Evolutionary conservation across 1,284 basidiomycete species (phyloP).

Genomic region (Macrocybe sp.): DNA sequence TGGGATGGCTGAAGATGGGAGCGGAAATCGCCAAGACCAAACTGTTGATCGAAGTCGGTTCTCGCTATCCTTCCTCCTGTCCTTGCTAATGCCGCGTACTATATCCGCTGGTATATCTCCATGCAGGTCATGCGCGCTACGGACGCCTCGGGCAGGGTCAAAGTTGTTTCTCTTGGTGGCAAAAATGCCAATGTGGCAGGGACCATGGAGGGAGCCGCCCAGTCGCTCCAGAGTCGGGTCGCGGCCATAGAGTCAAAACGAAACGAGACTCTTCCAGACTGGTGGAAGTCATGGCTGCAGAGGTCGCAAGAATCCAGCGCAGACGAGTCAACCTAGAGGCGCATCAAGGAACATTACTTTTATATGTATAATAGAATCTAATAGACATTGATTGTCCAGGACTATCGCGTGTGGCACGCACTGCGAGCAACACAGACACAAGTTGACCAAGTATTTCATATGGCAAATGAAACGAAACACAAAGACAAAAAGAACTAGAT

Average conservation of each 20-base stretch:
- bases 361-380: too few species aligned
- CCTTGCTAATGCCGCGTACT: neutral
- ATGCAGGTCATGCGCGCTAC: conserved; percentile 15
- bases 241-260: conserved; percentile 14
- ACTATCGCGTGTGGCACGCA: too few species aligned
- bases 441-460: too few species aligned
- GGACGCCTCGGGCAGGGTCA: conserved; percentile 10
- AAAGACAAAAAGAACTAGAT: too few species aligned
- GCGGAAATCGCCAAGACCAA: conserved; percentile 20
- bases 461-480: too few species aligned
- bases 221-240: conserved; percentile 8
- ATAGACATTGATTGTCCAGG: too few species aligned
- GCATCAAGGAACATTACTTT: too few species aligned
- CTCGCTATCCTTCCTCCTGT: neutral
- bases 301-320: too few species aligned
- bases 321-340: too few species aligned
- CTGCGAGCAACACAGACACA: too few species aligned
- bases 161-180: conserved; percentile 6
- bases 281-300: conserved; percentile 30
- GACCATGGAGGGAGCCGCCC: conserved; percentile 8
- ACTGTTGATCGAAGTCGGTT: conserved; percentile 21
- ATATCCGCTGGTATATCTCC: neutral
- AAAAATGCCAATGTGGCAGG: conserved; percentile 7
- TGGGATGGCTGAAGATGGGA: conserved; percentile 22
- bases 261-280: conserved; percentile 22